Evolutionary conservation across 1,284 basidiomycete species (phyloP).

Genomic region (Ceratobasidium papillatum): DNA sequence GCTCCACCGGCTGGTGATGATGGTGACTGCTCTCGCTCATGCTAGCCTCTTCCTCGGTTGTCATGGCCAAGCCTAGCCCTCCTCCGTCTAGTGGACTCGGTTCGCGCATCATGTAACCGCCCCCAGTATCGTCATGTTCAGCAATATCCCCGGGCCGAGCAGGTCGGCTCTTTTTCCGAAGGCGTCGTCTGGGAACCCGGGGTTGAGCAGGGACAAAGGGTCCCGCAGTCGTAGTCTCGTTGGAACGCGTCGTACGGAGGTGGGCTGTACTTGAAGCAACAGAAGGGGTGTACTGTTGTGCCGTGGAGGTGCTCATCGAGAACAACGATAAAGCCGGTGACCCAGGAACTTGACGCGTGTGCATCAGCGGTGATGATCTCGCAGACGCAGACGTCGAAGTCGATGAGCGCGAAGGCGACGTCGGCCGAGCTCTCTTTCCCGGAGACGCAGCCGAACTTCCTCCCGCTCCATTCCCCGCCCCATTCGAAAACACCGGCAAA

Average conservation of each 20-base stretch:
- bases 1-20: neutral
- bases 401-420: conserved; percentile 28
- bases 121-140: conserved; percentile 13
- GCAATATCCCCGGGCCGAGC: conserved; percentile 34
- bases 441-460: conserved; percentile 10
- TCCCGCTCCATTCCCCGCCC: neutral
- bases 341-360: conserved; percentile 30
- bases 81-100: conserved; percentile 22
- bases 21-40: conserved; percentile 38
- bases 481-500: conserved; percentile 18
- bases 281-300: conserved; percentile 30
- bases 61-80: conserved; percentile 31
- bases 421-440: conserved; percentile 21
- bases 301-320: conserved; percentile 32
- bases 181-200: conserved; percentile 11
- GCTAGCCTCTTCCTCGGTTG: conserved; percentile 27
- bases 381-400: conserved; percentile 15
- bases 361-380: conserved; percentile 26
- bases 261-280: conserved; percentile 29
- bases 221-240: neutral
- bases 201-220: conserved; percentile 34
- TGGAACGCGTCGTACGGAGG: conserved; percentile 25
- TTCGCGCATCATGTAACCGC: conserved; percentile 27
- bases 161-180: conserved; percentile 38
- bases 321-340: conserved; percentile 32